Evolutionary conservation across 768 basidiomycete genomes (phyloP).

Genomic region (Lactarius trivialis): DNA sequence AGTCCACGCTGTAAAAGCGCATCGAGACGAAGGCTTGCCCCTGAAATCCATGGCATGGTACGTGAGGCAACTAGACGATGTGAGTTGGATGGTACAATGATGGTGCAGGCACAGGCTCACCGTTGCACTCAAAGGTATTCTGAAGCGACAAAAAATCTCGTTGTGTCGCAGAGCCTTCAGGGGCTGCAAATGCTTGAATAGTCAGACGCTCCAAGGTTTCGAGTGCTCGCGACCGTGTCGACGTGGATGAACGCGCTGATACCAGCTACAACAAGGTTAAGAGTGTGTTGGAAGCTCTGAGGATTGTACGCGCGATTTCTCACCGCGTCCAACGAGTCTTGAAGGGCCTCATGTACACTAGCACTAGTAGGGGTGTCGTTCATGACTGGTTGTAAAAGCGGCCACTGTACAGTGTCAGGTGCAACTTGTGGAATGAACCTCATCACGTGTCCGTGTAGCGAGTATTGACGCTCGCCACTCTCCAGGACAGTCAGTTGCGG

Average conservation of each 20-base stretch:
- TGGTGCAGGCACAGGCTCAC: constrained; percentile 37
- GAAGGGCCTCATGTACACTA: constrained; percentile 41
- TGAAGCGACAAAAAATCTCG: constrained; percentile 52
- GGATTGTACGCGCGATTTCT: constrained; percentile 21
- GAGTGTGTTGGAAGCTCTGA: neutral
- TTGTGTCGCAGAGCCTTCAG: constrained; percentile 37
- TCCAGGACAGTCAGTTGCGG: neutral
- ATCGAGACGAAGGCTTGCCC: constrained; percentile 47
- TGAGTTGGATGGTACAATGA: neutral
- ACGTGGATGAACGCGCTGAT: constrained; percentile 51
- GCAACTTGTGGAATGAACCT: neutral
- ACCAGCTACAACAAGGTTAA: constrained; percentile 40
- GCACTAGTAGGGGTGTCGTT: neutral
- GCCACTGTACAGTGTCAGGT: neutral
- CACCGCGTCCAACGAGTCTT: constrained; percentile 66
- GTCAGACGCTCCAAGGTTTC: constrained; percentile 35
- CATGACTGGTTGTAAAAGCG: constrained; percentile 1
- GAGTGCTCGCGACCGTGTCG: constrained; percentile 50
- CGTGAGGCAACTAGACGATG: constrained; percentile 53
- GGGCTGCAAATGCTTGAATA: constrained; percentile 45
- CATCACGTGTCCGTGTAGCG: constrained; percentile 18
- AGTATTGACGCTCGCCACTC: too few species aligned
- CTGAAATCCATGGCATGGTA: constrained; percentile 55
- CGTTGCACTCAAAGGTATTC: constrained; percentile 77
- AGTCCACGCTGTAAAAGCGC: constrained; percentile 39